Percentiles rank a stretch among this genome's conserved stretches.
Conservation (phyloP, 306 rosid genomes). For the Senna tora region DNA sequence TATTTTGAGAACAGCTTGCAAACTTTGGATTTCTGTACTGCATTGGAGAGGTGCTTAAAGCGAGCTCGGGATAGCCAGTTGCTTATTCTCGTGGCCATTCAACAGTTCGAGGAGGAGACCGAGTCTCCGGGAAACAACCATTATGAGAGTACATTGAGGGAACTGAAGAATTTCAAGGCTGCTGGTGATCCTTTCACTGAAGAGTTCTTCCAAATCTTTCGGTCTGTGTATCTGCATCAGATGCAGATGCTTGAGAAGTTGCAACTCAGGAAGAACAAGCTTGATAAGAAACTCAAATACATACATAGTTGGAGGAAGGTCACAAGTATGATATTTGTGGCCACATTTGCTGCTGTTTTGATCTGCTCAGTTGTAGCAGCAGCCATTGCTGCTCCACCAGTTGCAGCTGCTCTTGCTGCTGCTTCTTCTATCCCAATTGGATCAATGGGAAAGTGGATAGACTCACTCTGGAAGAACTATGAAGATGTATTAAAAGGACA, state of each 20-base stretch:
- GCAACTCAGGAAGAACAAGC: slow-evolving; percentile 52
- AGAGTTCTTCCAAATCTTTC: slow-evolving; percentile 71
- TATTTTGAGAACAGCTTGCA: slow-evolving; percentile 83
- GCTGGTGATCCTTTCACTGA: slow-evolving; percentile 80
- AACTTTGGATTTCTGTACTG: slow-evolving; percentile 84
- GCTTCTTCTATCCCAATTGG: slow-evolving; percentile 78
- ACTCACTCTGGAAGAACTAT: slow-evolving; percentile 72
- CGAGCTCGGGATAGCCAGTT: slow-evolving; percentile 77
- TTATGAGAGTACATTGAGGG: slow-evolving; percentile 57
- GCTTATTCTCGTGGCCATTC: slow-evolving; percentile 66
- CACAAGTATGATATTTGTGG: slow-evolving; percentile 63
- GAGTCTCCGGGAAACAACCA: slow-evolving; percentile 41
- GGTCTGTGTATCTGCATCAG: slow-evolving; percentile 64
- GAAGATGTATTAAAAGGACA: slow-evolving; percentile 71
- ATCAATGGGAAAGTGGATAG: slow-evolving; percentile 89
- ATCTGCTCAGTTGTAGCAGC: slow-evolving; percentile 90
- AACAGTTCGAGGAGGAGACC: slow-evolving; percentile 66
- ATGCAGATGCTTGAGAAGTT: slow-evolving; percentile 74
- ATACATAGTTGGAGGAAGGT: slow-evolving; percentile 77
- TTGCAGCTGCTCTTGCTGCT: slow-evolving; percentile 83
- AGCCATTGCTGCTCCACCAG: slow-evolving; percentile 80
- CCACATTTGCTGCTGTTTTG: slow-evolving; percentile 77
- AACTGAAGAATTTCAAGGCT: slow-evolving; percentile 70
- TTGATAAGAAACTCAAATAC: slow-evolving; percentile 65
- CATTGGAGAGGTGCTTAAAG: slow-evolving; percentile 72